phyloP scores from a whole-genome alignment of 2,329 filamentous ascomycete genomes.

The Colletotrichum trifolii region DNA sequence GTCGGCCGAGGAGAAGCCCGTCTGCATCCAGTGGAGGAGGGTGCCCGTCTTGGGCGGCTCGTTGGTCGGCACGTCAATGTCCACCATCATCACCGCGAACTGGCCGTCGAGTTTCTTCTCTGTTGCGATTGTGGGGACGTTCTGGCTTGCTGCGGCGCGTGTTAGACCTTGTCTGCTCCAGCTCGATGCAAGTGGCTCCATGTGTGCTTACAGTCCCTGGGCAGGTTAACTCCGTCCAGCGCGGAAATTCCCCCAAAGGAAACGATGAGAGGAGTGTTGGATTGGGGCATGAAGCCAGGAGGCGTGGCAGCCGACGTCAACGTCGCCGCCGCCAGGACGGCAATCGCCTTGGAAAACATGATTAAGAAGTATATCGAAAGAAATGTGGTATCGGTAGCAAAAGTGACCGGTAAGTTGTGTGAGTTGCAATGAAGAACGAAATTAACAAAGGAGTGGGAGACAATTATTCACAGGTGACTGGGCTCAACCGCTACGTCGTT shows the following conservation, averaged over 20 bases:
- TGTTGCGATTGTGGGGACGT: slow-evolving; percentile 33
- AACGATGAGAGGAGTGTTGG: slow-evolving; percentile 52
- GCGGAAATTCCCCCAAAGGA: slow-evolving; percentile 50
- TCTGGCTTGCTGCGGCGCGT: slow-evolving; percentile 22
- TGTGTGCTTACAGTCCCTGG: slow-evolving; percentile 47
- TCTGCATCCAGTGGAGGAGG: slow-evolving; percentile 60
- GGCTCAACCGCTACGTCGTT: slow-evolving; percentile 29
- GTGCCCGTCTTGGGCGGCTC: slow-evolving; percentile 51
- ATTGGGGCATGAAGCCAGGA: slow-evolving; percentile 52
- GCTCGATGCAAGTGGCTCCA: too few relatives aligned
- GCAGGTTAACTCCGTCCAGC: slow-evolving; percentile 51
- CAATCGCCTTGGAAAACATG: slow-evolving; percentile 48
- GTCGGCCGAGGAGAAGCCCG: slow-evolving; percentile 47
- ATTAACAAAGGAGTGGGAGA: slow-evolving; percentile 27
- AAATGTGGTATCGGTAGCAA: too few relatives aligned
- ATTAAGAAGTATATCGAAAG: slow-evolving; percentile 34
- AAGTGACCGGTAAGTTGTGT: slow-evolving; percentile 12
- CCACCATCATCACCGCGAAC: slow-evolving; percentile 55
- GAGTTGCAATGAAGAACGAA: slow-evolving; percentile 4
- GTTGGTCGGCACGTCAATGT: slow-evolving; percentile 57
- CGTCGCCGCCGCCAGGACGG: slow-evolving; percentile 46
- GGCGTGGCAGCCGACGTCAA: slow-evolving; percentile 53
- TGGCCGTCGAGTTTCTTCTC: slow-evolving; percentile 36
- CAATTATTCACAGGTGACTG: slow-evolving; percentile 27
- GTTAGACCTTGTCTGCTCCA: not conserved